Conservation (phyloP, 169 alveolate species). For the Eimeria acervulina region DNA sequence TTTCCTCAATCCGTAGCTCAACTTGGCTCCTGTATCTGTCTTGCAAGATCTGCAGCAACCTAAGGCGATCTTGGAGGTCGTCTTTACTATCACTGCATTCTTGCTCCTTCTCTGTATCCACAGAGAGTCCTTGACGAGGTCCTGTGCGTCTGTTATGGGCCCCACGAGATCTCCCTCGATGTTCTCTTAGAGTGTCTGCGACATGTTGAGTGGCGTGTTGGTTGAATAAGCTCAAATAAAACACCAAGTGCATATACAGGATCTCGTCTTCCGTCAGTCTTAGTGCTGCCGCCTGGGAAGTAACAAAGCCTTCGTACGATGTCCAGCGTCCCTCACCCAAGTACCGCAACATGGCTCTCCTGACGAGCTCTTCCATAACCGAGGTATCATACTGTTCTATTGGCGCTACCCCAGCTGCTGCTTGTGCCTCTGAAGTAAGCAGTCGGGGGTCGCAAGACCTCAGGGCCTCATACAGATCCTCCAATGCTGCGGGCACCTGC, state of each 20-base stretch:
- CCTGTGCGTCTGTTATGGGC: not conserved
- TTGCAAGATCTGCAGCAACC: not conserved
- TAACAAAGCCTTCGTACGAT: not conserved
- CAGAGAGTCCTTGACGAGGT: not conserved
- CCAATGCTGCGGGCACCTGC: not conserved
- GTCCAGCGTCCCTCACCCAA: not conserved
- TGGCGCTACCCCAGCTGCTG: not conserved
- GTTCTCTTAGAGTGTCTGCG: not conserved
- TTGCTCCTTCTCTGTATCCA: not conserved
- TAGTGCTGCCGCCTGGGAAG: not conserved
- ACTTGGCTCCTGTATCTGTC: slow-evolving; percentile 1
- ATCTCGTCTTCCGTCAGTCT: not conserved
- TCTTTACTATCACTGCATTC: not conserved
- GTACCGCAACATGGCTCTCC: slow-evolving; percentile 25
- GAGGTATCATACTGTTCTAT: not conserved
- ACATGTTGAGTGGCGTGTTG: slow-evolving; percentile 26
- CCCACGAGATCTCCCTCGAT: not conserved
- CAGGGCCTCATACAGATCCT: slow-evolving; percentile 5
- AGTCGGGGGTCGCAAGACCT: slow-evolving; percentile 7
- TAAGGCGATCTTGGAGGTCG: not conserved
- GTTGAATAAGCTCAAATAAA: not conserved
- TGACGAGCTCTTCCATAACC: not conserved
- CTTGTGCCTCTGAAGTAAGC: not conserved
- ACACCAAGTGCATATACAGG: not conserved
- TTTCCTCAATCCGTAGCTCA: not conserved